These are phyloP conservation scores for Aristolochia californica DNA, from an alignment of 164 flowering plant genomes.

Conservation along the genomic window DNA sequence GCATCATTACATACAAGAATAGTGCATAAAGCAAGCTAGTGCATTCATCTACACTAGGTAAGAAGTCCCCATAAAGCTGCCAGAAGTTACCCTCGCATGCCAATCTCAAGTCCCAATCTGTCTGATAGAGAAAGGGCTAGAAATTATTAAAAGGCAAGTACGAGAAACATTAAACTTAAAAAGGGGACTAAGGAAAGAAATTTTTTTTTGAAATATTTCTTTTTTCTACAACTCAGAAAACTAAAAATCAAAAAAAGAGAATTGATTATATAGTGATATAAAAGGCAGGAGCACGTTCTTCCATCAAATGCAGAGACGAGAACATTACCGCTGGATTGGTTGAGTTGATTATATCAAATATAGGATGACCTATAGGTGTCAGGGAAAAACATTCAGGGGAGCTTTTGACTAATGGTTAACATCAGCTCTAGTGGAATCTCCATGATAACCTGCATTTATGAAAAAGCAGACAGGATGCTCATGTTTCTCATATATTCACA, in stretches of 20 bases:
- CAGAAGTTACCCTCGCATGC: slow-evolving; percentile 89
- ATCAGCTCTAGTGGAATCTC: slow-evolving; percentile 93
- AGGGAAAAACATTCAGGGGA: slow-evolving; percentile 99
- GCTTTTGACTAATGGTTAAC: slow-evolving; percentile 78
- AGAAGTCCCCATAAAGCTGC: slow-evolving; percentile 89
- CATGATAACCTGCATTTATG: slow-evolving; percentile 62
- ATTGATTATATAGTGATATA: too few relatives aligned
- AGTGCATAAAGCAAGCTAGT: slow-evolving; percentile 77
- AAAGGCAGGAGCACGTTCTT: too few relatives aligned
- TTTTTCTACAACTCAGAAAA: too few relatives aligned
- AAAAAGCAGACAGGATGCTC: neutral
- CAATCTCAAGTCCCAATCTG: slow-evolving; percentile 94
- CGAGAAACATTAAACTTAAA: too few relatives aligned
- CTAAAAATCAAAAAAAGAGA: too few relatives aligned
- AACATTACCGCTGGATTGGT: slow-evolving; percentile 72
- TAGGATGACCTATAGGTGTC: slow-evolving; percentile 93
- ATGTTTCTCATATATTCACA: neutral
- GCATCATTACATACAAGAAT: neutral
- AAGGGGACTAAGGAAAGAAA: too few relatives aligned
- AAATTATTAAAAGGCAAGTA: neutral
- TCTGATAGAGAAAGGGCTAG: slow-evolving; percentile 41
- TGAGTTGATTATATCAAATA: slow-evolving; percentile 94
- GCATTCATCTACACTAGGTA: slow-evolving; percentile 77
- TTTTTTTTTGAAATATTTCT: too few relatives aligned
- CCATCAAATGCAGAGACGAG: neutral